Evolutionary conservation across 352 stramenopile species (phyloP).

Genomic region (Phytophthora vignae): DNA sequence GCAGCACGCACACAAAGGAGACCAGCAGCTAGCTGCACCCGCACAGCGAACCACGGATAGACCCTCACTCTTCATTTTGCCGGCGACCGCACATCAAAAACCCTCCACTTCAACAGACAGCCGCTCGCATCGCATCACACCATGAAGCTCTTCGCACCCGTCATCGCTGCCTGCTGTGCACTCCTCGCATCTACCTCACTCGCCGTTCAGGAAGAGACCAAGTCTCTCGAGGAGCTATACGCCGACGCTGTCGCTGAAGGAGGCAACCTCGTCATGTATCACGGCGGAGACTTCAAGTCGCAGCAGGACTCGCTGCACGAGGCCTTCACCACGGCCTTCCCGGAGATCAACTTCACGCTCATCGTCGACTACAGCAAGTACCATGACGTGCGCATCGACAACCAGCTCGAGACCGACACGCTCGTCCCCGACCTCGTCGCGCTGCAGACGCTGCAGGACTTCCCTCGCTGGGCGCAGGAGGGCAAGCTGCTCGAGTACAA

Average conservation of each 20-base stretch:
- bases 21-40: not conserved
- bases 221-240: conserved; percentile 54
- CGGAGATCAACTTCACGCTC: too few species aligned
- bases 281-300: conserved; percentile 42
- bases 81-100: not conserved
- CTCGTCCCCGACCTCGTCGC: conserved; percentile 53
- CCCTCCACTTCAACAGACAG: not conserved
- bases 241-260: conserved; percentile 59
- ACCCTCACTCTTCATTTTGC: conserved; percentile 25
- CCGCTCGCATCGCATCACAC: not conserved
- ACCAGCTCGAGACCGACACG: conserved; percentile 56
- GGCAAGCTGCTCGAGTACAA: conserved; percentile 64
- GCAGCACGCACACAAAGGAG: not conserved
- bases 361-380: conserved; percentile 68
- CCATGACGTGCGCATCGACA: conserved; percentile 68
- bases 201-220: conserved; percentile 50
- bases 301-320: conserved; percentile 34
- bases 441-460: conserved; percentile 67
- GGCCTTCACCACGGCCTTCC: conserved; percentile 23
- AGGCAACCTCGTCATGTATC: conserved; percentile 59
- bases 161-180: too few species aligned
- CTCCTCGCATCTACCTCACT: conserved; percentile 16
- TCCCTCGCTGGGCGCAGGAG: conserved; percentile 50
- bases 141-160: conserved; percentile 23
- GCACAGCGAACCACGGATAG: not conserved